Conservation (phyloP, 2,329 filamentous ascomycete species). For the Fusarium torreyae region DNA sequence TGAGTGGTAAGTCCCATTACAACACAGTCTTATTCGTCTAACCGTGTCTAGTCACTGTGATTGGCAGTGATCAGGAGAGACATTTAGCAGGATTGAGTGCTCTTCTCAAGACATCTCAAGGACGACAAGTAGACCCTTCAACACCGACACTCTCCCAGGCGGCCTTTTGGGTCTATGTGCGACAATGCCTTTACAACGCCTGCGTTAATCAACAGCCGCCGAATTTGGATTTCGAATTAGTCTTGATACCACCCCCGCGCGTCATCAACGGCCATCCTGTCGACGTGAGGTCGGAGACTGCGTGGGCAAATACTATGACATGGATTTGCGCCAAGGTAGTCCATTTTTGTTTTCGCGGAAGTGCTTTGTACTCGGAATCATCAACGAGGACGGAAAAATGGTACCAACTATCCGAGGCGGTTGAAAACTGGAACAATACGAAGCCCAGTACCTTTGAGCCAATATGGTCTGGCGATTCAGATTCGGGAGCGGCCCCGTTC, state of each 20-base stretch:
- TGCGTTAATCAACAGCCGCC: slow-evolving; percentile 42
- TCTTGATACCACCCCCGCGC: slow-evolving; percentile 1
- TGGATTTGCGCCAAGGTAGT: slow-evolving; percentile 42
- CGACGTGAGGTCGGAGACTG: slow-evolving; percentile 31
- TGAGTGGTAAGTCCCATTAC: neutral
- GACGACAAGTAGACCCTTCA: slow-evolving; percentile 30
- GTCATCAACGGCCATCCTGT: neutral
- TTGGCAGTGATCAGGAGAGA: slow-evolving; percentile 34
- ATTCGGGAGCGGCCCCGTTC: neutral
- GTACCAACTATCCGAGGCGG: slow-evolving; percentile 15
- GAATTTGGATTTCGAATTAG: slow-evolving; percentile 13
- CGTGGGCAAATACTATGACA: slow-evolving; percentile 41
- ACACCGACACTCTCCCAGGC: slow-evolving; percentile 33
- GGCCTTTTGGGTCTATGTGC: slow-evolving; percentile 41
- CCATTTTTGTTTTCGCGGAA: slow-evolving; percentile 29
- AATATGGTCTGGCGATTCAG: slow-evolving; percentile 1
- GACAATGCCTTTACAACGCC: slow-evolving; percentile 40
- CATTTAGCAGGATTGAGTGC: slow-evolving; percentile 36
- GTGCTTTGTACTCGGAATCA: slow-evolving; percentile 1
- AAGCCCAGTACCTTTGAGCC: slow-evolving; percentile 16
- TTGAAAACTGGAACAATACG: slow-evolving; percentile 13
- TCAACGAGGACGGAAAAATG: slow-evolving; percentile 8
- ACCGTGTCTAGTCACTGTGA: slow-evolving; percentile 1
- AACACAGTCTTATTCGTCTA: neutral
- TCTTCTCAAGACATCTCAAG: slow-evolving; percentile 38